Base-by-base conservation (phyloP, 2,329 filamentous ascomycete species). In the Hypoxylon sp. region DNA sequence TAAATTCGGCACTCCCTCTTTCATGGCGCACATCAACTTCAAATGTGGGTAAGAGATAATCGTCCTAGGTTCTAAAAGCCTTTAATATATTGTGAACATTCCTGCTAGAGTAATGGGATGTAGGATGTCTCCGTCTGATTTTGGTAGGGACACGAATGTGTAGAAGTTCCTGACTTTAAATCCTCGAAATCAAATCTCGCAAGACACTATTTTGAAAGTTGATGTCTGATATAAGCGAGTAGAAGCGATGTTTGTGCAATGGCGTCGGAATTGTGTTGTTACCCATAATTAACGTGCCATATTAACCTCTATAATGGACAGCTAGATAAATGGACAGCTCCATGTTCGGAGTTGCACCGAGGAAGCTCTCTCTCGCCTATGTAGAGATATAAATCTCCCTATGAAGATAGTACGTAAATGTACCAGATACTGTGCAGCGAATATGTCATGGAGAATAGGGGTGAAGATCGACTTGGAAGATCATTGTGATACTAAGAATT, bases 171-270 rank as follows among this genome's bases (percentile, higher is more conserved):
- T 42, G n/a, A 42, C 17, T 44, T 44, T 3, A 22, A 44, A 20
- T 10, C 10, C 8, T 10, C n/a, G 40, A 42, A 5, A 20, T 7
- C 14, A n/a, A 17, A 7, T 42, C 37, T 42, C 37, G 6, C n/a
- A 42, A 44, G 40, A 44, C n/a, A 17, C 6, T n/a, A 44, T 44
- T 44, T 44, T 44, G 1, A 44, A 11, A 44, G 17, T 17, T 7
- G n/a, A 44, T 44, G 17, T 44, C 40, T 44, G 40, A 20, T 11
- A 44, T 44, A 44, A 44, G 17, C 40, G 40, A 44, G 10, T 44
- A 22, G 17, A 20, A 44, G 40, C 17, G 17, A 22, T 20, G 17
- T 11, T 22, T 44, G 17, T 44, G 40, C 20, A 44, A 44, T 22
- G 40, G 17, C 17, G 7, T 20, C n/a, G 17, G 10, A n/a, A n/a